Evolutionary conservation across 1,284 basidiomycete genomes (phyloP).

Genomic region (Fistulinella cinereoalba): DNA sequence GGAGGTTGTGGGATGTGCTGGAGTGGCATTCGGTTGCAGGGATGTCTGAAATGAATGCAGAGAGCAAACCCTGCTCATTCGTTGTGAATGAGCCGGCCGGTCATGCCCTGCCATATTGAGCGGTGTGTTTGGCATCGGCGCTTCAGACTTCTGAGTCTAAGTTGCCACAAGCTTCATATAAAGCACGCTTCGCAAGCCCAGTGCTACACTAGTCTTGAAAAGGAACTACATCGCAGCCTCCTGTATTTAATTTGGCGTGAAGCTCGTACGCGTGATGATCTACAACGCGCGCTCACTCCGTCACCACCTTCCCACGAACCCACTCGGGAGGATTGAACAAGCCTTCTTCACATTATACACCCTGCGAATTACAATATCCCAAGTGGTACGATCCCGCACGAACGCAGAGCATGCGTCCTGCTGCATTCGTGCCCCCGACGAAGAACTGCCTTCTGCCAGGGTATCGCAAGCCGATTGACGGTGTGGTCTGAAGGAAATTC

Average conservation of each 20-base stretch:
- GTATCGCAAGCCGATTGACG: constrained; percentile 46
- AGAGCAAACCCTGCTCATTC: neutral
- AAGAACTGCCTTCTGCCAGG: constrained; percentile 47
- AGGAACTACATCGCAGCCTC: too few species aligned
- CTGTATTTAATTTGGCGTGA: too few species aligned
- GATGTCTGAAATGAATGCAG: neutral
- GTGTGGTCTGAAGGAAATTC: constrained; percentile 24
- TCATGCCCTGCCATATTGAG: constrained; percentile 20
- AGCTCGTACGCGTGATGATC: too few species aligned
- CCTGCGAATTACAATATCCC: constrained; percentile 49
- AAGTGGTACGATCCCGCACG: constrained; percentile 50
- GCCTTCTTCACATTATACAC: constrained; percentile 45
- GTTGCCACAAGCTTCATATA: too few species aligned
- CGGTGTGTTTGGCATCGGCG: constrained; percentile 1
- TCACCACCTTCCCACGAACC: constrained; percentile 53
- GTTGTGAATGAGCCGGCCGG: constrained; percentile 2
- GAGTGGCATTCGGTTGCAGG: constrained; percentile 17
- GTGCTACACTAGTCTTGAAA: too few species aligned
- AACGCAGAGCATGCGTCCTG: constrained; percentile 52
- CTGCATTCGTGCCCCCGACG: constrained; percentile 42
- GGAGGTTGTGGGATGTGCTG: constrained; percentile 69
- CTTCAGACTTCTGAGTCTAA: neutral
- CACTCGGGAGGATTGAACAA: constrained; percentile 51
- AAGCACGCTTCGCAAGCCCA: too few species aligned
- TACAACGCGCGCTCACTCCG: constrained; percentile 16